phyloP scores from a whole-genome alignment of 768 basidiomycete species.

The Hirschioporus abietinus region DNA sequence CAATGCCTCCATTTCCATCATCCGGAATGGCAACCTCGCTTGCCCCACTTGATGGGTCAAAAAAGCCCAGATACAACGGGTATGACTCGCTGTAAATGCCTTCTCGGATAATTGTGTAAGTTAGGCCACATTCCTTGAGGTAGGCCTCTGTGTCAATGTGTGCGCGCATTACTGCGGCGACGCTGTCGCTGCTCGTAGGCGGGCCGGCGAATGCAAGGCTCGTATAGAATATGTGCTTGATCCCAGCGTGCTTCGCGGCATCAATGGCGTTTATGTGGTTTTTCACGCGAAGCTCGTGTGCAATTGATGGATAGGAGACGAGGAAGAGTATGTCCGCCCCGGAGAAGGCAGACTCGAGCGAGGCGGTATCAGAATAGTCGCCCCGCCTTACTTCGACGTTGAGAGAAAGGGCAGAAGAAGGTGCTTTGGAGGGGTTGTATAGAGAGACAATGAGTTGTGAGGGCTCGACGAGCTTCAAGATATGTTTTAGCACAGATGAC shows the following conservation, averaged over 20 bases:
- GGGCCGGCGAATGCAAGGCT: conserved; percentile 26
- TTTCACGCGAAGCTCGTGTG: conserved; percentile 23
- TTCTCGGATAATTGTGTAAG: conserved; percentile 30
- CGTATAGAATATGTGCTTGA: conserved; percentile 32
- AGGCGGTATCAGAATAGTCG: conserved; percentile 24
- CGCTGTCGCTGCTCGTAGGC: conserved; percentile 12
- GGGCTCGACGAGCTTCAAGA: conserved; percentile 24
- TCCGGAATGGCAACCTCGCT: conserved; percentile 25
- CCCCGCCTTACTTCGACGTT: conserved; percentile 27
- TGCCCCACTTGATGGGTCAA: conserved; percentile 16
- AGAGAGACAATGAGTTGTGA: conserved; percentile 27
- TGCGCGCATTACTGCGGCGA: conserved; percentile 26
- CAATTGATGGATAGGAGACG: conserved; percentile 29
- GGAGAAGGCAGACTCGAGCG: conserved; percentile 27
- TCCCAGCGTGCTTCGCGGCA: conserved; percentile 25
- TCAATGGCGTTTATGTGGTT: conserved; percentile 30
- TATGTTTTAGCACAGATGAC: conserved; percentile 27
- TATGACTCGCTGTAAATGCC: conserved; percentile 31
- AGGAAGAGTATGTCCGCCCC: conserved; percentile 30
- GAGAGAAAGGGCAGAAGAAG: conserved; percentile 13
- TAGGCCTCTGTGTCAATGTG: conserved; percentile 29
- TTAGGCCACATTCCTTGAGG: conserved; percentile 26
- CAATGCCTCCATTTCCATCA: conserved; percentile 28
- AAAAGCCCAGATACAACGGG: conserved; percentile 26
- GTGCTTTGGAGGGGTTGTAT: conserved; percentile 26